Base-by-base conservation (phyloP, 371 early-diverging fungal species). In the Mucor sp. region DNA sequence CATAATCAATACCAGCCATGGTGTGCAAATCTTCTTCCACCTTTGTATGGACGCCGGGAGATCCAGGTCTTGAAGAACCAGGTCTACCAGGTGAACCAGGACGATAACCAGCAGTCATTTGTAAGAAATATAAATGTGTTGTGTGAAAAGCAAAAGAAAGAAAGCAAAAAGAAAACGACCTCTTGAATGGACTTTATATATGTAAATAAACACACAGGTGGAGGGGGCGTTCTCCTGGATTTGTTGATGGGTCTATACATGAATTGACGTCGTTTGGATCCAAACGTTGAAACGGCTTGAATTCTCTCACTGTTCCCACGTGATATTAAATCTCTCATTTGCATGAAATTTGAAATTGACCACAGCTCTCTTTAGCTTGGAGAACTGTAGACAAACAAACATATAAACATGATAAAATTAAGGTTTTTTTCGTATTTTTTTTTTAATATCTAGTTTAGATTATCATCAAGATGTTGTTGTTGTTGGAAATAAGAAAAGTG, bases 1-100 rank as follows among this genome's bases (percentile, higher is more conserved):
- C 80, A 70, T 78, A 83, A 48, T 85, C 85, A 67, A 83, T 82
- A 67, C 85, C 83, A 61, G 81, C 81, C 58, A 77, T 64, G 17
- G 71, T 72, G 53, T 81, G 81, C 21, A 83, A 63, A 39, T 83
- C 84, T 72, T 81, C 81, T 69, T 83, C 83, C n/a, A 83, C 80
- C 65, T 80, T 83, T 41, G 80, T 80, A 62, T 77, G 83, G 7
- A 62, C 77, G 44, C 62, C 65, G 27, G 69, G 74, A 48, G 77
- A 73, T 27, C 65, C 65, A 44, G 81, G 83, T 57, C 83, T 72
- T 23, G 69, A 69, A 21, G 69, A 69, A 23, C 69, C 69, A 64
- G 65, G 69, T 64, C 69, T 63, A 60, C 37, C 60, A 53, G 69
- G 69, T 39, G 69, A 69, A 53, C 43, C 69, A 64, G 69, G 69